Evolutionary conservation across 1,139 yeast genomes (phyloP), one percentile per base, ranked within the genome.

Genomic region (Scheffersomyces segobiensis): DNA sequence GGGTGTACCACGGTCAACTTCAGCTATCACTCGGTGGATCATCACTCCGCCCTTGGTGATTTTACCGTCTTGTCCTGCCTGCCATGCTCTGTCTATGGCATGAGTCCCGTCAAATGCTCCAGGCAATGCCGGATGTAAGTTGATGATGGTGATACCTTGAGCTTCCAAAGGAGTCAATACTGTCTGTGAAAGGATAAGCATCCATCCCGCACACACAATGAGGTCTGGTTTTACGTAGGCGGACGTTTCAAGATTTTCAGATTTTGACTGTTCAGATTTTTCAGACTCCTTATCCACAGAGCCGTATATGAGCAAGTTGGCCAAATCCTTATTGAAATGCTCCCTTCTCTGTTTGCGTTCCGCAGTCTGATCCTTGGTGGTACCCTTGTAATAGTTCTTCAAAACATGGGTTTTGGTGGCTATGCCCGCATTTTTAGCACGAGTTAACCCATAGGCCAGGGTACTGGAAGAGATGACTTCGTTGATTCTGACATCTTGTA

Each of bases 131-230:
- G 99, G 99, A 71, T 95, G 99, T 60, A 95, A 78, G 70, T 95
- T 95, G 68, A 95, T 93, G 62, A 95, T 93, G 39, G 93, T 89
- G 46, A 93, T 83, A 0, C 83, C 80, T 3, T 83, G 85, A 8
- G 81, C 72, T 56, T 80, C 86, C 53, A 93, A 75, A 2, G 95
- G 93, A 53, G 79, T 77, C 62, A 95, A 79, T 61, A 91, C 92
- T 19, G 85, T 80, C 2, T 93, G 88, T 1, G 97, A 89, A 63
- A 95, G 80, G 60, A 95, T 95, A 58, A 95, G 83, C 95, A 95
- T 89, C 98, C 99, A 95, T 2, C 99, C 99, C 8, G 99, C 99
- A 76, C 99, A 95, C 7, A 95, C 98, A 53, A 95, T 87, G 63
- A 95, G 80, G 64, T 89, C 90, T 3, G 99, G 98, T 65, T 79